These are phyloP conservation scores for Oryza coarctata DNA, from an alignment of 176 grass and related monocot genomes.

Conservation along the genomic window DNA sequence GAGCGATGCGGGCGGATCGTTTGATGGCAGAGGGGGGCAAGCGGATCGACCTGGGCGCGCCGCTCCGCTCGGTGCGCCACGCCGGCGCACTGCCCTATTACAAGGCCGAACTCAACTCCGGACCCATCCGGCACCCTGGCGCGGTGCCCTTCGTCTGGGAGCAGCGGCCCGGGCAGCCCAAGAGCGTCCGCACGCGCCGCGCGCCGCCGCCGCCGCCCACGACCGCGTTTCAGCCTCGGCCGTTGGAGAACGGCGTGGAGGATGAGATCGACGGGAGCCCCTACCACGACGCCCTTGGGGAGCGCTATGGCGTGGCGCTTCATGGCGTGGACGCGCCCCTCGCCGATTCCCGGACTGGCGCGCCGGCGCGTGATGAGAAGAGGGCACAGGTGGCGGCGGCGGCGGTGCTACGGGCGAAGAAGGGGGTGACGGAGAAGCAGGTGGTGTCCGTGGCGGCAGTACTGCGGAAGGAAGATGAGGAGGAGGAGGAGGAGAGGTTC, in stretches of 20 bases:
- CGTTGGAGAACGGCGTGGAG: conserved; percentile 18
- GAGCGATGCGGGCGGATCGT: conserved; percentile 37
- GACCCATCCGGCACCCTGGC: conserved; percentile 67
- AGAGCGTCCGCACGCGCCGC: conserved; percentile 50
- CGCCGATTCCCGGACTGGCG: not conserved
- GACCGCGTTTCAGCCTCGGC: not conserved
- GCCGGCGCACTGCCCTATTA: conserved; percentile 36
- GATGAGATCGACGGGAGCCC: conserved; percentile 21
- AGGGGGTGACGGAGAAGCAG: conserved; percentile 12
- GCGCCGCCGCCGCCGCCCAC: conserved; percentile 14
- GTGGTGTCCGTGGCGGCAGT: conserved; percentile 1
- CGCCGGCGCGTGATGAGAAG: conserved; percentile 12
- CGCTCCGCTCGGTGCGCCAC: conserved; percentile 39
- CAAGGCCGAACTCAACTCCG: conserved; percentile 62
- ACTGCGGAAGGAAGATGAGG: conserved; percentile 10
- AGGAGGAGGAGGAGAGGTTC: conserved; percentile 78
- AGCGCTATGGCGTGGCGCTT: not conserved
- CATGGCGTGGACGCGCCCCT: not conserved
- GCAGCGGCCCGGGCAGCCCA: conserved; percentile 77
- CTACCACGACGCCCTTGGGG: conserved; percentile 35
- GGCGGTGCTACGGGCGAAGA: not conserved
- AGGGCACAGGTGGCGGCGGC: not conserved
- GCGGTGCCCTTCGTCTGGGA: conserved; percentile 90
- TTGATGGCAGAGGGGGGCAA: conserved; percentile 40
- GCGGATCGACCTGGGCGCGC: conserved; percentile 72